Evolutionary conservation across 1,284 basidiomycete genomes (phyloP).

Genomic region (Schizophyllum commune): DNA sequence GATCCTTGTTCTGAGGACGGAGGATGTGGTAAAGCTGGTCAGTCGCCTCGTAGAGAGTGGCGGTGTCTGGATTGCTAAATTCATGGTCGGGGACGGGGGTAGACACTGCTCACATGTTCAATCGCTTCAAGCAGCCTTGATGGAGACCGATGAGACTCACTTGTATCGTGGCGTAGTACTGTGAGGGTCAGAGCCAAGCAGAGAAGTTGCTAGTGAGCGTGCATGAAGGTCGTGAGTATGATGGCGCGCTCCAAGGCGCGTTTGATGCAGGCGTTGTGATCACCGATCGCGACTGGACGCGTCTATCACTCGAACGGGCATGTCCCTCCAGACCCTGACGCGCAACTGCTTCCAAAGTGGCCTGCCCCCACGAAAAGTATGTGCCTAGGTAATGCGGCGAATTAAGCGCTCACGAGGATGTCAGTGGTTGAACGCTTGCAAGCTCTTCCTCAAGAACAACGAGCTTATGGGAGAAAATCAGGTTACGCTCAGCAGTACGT

Average conservation of each 20-base stretch:
- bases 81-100: neutral
- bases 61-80: neutral
- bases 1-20: neutral
- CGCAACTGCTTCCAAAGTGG: conserved; percentile 67
- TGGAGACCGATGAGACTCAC: too few relatives aligned
- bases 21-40: neutral
- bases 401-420: conserved; percentile 7
- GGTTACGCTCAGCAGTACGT: conserved; percentile 41
- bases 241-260: too few relatives aligned
- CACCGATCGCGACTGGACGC: neutral
- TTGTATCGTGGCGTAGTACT: too few relatives aligned
- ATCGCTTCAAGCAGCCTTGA: too few relatives aligned
- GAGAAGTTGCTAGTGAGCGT: neutral
- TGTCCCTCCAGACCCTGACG: conserved; percentile 54
- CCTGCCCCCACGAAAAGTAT: conserved; percentile 52
- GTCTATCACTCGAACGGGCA: neutral
- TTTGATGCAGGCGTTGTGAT: too few relatives aligned
- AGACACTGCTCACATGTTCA: too few relatives aligned
- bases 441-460: conserved; percentile 47
- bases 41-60: neutral
- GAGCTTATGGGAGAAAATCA: conserved; percentile 23
- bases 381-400: conserved; percentile 11
- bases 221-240: too few relatives aligned
- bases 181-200: too few relatives aligned
- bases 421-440: conserved; percentile 61